Evolutionary conservation across 768 basidiomycete genomes (phyloP), one percentile per base, ranked within the genome.

Genomic region (Boletus subcaerulescens): DNA sequence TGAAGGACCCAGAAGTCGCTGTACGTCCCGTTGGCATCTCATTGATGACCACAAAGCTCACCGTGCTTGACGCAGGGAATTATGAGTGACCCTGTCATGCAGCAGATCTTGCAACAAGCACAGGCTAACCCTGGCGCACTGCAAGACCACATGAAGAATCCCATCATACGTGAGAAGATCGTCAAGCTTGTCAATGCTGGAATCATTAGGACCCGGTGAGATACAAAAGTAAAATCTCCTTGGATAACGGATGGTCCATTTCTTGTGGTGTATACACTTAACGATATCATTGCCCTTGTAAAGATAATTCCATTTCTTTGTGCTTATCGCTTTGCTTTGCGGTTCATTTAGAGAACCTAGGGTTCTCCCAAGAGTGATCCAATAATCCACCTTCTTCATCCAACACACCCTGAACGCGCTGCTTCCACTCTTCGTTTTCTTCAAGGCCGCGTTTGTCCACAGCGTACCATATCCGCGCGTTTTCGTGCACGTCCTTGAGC

Each of bases 91-190:
- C 92, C 93, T 10, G 76, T 96, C 60, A 96, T 97, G 91, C 91
- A 97, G 73, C 84, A 85, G 54, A 97, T 99, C 60, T 71, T 99
- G 65, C 90, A 95, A 69, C 95, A 98, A 74, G 93, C 93, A 8
- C 96, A 99, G 74, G 65, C 74, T 47, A 86, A 98, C 71, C 96
- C 97, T 7, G 77, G 81, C 43, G 91, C 95, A 22, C 76, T 99
- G 55, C 89, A 91, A 70, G 93, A 97, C 63, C 96, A 99, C 74
- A 89, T 98, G 88, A 93, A 93, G 83, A 97, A 95, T 65, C 87
- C 92, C 9, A 71, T 78, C 33, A 85, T 95, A 32, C 81, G 82
- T 40, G 71, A 77, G 52, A 96, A 95, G 78, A 91, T 97, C 59
- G 80, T 85, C 76, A 95, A 95, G 74, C 78, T 98, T 45, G 77